Base-by-base conservation (phyloP, 192 early-diverging fungal genomes). In the Spizellomyces punctatus region DNA sequence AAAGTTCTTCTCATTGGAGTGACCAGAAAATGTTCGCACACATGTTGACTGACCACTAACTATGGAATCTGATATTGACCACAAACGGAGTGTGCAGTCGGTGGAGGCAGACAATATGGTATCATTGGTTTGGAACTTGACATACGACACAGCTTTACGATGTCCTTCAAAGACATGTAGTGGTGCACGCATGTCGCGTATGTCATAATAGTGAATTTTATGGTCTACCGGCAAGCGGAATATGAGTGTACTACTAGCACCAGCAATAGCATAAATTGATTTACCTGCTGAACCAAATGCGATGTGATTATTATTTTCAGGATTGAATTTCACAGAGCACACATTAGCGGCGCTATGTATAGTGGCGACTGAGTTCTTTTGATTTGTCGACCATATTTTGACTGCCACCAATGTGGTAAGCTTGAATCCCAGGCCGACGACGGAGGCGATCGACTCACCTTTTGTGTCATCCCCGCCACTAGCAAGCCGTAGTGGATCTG, bases 1-100 rank as follows among this genome's bases (percentile, higher is more conserved):
- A 93, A 98, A 98, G 81, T 97, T 97, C 82, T 93, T 95, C 72
- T 96, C 94, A 71, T 98, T 98, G 8, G 80, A 57, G 74, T 98
- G 96, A 6, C 96, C 96, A 7, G 82, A 78, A 77, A 85, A 98
- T 14, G 91, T 91, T 36, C 93, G 80, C 6, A 83, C 74, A 60
- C 89, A 93, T 45, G 47, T 21, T 7, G 55, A 54, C n/a, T 14
- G 27, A 19, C 55, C 63, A 1, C 41, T 46, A 7, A 5, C 14
- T 10, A 67, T 27, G 22, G 58, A 67, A 9, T 67, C 66, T 22
- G 54, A 42, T 10, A 67, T 8, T n/a, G 27, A 21, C 96, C 96
- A 98, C 46, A 93, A 81, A 75, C 92, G 92, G 21, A 98, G 88
- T 6, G 93, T 94, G 71, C 89, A 91, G 77, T 98, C 96, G 0